These are phyloP conservation scores for Hansenula sp. DNA, from an alignment of 1,139 yeast genomes.

Conservation along the genomic window DNA sequence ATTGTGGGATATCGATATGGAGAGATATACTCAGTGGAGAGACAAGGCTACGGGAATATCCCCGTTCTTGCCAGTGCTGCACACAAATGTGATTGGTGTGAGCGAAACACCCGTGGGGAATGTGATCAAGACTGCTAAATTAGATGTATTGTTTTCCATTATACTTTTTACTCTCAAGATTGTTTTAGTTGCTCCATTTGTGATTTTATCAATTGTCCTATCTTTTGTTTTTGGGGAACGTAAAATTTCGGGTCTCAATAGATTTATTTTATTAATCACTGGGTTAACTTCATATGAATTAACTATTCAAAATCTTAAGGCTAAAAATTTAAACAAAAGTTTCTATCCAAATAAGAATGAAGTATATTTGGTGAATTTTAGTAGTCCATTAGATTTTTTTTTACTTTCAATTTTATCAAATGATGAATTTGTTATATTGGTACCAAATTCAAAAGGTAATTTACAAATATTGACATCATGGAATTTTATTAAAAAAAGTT, in stretches of 20 bases:
- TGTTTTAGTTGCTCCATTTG: conserved; percentile 26
- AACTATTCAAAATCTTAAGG: conserved; percentile 15
- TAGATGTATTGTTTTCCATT: conserved; percentile 12
- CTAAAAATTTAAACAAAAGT: conserved; percentile 17
- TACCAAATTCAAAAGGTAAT: conserved; percentile 39
- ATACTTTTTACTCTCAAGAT: conserved; percentile 3
- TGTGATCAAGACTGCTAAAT: conserved; percentile 18
- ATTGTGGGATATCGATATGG: conserved; percentile 39
- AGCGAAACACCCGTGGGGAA: conserved; percentile 17
- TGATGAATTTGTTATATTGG: conserved; percentile 34
- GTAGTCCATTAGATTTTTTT: conserved; percentile 52
- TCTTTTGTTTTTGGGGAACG: conserved; percentile 3
- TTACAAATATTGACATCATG: conserved; percentile 32
- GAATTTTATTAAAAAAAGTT: conserved; percentile 34
- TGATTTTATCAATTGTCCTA: conserved; percentile 18
- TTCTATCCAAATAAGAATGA: conserved; percentile 40
- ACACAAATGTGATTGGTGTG: conserved; percentile 8
- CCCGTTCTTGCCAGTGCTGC: conserved; percentile 55
- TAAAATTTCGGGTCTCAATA: background rate
- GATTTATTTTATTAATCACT: conserved; percentile 5
- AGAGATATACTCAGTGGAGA: conserved; percentile 69
- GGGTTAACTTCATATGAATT: conserved; percentile 14
- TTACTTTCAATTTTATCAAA: conserved; percentile 30
- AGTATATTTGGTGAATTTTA: conserved; percentile 46
- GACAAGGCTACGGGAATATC: conserved; percentile 83